Base-by-base conservation (phyloP, 306 rosid species). In the Dryas drummondii region DNA sequence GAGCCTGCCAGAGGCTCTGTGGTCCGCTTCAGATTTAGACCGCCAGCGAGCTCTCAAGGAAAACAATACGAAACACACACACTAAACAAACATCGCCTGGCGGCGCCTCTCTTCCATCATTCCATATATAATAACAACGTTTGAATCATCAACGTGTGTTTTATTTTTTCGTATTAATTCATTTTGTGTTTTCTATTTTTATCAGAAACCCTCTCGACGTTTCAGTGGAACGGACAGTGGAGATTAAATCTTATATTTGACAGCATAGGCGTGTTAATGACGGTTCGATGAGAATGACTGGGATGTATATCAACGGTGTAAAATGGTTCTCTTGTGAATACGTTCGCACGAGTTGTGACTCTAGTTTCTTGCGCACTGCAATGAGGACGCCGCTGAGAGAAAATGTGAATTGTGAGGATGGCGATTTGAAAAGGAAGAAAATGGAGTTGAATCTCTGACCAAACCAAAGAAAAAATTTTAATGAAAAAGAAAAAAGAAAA, bases 21-120 rank as follows among this genome's bases (percentile, higher is more conserved):
- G 41, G 63, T 58, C 63, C 13, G 40, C 10, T 13, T 27, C n/a
- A 42, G 69, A 42, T 66, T 66, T 49, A 66, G 4, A 32, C 17
- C 5, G 11, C 67, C 22, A 22, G 22, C 22, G 22, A 62, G 37
- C 37, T 32, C 14, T 56, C 54, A 7, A 44, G 42, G 42, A 55
- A 40, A 59, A 42, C 2, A 32, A 32, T 32, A 32, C 37, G 68
- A 41, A 62, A 7, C 4, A 9, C 45, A 61, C 5, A 59, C 13
- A 26, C 48, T 13, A 15, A 16, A 32, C 52, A 65, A 65, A 12
- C 54, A 50, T 53, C 49, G 9, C 71, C 74, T 44, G 78, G 79
- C 87, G 89, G 83, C 87, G 81, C 76, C 78, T 66, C 71, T 26
- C 55, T 51, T 10, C 11, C 15, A 2, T 7, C 4, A 6, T 4